Base-by-base conservation (phyloP, 176 grass and related monocot species). In the Tillandsia fasciculata region DNA sequence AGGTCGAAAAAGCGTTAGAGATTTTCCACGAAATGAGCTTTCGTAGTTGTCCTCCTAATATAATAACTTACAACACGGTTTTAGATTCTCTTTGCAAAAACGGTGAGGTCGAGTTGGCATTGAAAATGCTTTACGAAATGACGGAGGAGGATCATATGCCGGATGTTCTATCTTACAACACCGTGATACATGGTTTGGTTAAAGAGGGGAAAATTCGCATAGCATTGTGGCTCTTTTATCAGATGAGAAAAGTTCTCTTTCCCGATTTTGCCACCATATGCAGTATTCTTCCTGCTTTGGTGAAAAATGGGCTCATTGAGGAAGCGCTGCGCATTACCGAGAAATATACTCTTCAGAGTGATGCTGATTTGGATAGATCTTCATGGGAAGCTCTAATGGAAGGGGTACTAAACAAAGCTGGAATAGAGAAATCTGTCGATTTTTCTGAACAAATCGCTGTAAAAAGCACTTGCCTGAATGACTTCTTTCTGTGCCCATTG, bases 41-140 rank as follows among this genome's bases (percentile, higher is more conserved):
- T 52, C 76, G 67, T 53, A 85, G 27, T 64, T 84, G 74, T 76
- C 84, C 74, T 59, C 94, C 86, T 71, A 81, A 93, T 86, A 63
- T 86, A 74, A 74, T 90, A 80, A 90, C 89, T 14, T 90, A 93
- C 71, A 97, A 97, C 20, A 97, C 94, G 22, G 67, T 97, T 54
- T 75, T 97, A 11, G 84, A 97, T 72, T 92, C 89, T 76, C 90
- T 97, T 49, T 87, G 84, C 73, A 97, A 90, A 93, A 92, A 97
- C 70, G 89, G 94, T 8, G 84, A 87, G 74, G 77, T 90, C 50
- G 84, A 90, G 22, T 64, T 24, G 75, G 94, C 94, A 70, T 13
- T 97, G 67, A 76, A 83, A 49, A 78, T 86, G 75, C 76, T 97
- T 10, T 87, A 93, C 48, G 79, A 68, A 53, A 97, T 97, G 86